Evolutionary conservation across 1,284 basidiomycete genomes (phyloP).

Genomic region (Irpex sp.): DNA sequence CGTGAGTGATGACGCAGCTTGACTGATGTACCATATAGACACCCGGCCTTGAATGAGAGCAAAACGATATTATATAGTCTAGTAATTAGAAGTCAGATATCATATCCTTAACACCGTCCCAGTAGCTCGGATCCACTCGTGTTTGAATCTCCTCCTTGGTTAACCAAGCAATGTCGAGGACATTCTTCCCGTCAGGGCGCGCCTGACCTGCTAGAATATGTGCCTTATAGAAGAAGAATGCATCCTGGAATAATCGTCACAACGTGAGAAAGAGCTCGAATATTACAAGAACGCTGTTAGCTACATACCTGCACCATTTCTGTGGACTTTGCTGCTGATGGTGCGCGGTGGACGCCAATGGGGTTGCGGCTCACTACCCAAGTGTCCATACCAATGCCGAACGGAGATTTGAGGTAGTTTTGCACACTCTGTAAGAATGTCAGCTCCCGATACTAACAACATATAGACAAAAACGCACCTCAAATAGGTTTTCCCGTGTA

Average conservation of each 20-base stretch:
- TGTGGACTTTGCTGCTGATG: constrained; percentile 15
- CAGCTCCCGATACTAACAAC: neutral
- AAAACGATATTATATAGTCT: neutral
- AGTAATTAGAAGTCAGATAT: constrained; percentile 62
- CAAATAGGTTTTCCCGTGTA: constrained; percentile 65
- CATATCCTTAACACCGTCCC: constrained; percentile 75
- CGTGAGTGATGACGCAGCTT: too few relatives aligned
- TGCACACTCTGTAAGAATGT: neutral
- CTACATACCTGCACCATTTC: constrained; percentile 5
- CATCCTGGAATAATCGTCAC: constrained; percentile 18
- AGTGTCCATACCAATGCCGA: constrained; percentile 74
- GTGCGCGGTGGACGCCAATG: constrained; percentile 62
- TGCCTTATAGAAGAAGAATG: constrained; percentile 76
- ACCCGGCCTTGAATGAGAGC: neutral
- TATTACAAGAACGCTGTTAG: neutral
- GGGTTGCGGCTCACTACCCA: constrained; percentile 80
- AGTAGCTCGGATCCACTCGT: constrained; percentile 64
- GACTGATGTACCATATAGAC: neutral
- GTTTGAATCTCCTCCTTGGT: constrained; percentile 83
- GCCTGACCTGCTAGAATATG: constrained; percentile 81
- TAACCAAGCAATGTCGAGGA: constrained; percentile 84
- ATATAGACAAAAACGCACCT: constrained; percentile 39
- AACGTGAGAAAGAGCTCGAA: neutral
- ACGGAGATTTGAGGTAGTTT: constrained; percentile 52
- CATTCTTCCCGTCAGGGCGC: constrained; percentile 44